Percentiles rank a stretch among this genome's conserved stretches.
These are phyloP conservation scores for Jackrogersella multiformis DNA, from an alignment of 495 filamentous ascomycete genomes.

Conservation along the genomic window DNA sequence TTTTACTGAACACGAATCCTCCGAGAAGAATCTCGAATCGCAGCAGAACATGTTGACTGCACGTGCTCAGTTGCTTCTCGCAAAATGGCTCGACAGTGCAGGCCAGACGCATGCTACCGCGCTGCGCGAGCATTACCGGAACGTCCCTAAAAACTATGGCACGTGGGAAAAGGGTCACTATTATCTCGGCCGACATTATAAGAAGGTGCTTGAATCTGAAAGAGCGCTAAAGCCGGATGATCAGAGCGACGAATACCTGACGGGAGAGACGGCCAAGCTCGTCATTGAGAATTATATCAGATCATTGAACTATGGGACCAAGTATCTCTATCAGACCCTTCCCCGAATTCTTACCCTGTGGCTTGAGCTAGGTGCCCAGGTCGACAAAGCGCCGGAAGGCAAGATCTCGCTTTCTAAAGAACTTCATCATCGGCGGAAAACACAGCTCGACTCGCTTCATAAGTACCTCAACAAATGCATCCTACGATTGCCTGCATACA, in stretches of 20 bases:
- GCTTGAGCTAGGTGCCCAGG: constrained; percentile 85
- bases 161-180: constrained; percentile 98
- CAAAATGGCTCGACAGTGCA: constrained; percentile 95
- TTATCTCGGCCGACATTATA: constrained; percentile 96
- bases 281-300: constrained; percentile 93
- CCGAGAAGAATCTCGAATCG: constrained; percentile 52
- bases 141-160: constrained; percentile 67
- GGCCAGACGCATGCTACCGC: constrained; percentile 86
- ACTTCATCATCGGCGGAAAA: constrained; percentile 63
- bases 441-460: constrained; percentile 76
- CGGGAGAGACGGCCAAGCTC: constrained; percentile 84
- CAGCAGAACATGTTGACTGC: constrained; percentile 66
- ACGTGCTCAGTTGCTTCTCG: constrained; percentile 81
- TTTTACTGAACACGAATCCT: constrained; percentile 56
- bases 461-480: constrained; percentile 76
- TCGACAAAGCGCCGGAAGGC: constrained; percentile 71
- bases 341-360: constrained; percentile 91
- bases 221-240: constrained; percentile 75
- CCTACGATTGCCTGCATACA: constrained; percentile 78
- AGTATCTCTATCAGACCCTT: constrained; percentile 93
- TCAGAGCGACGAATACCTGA: constrained; percentile 64
- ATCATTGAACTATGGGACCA: constrained; percentile 85
- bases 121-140: constrained; percentile 79
- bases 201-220: constrained; percentile 92
- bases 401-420: constrained; percentile 70